Percentiles rank a stretch among this genome's conserved stretches.
These are phyloP conservation scores for Zymoseptoria ardabiliae DNA, from an alignment of 2,329 filamentous ascomycete genomes.

Conservation along the genomic window DNA sequence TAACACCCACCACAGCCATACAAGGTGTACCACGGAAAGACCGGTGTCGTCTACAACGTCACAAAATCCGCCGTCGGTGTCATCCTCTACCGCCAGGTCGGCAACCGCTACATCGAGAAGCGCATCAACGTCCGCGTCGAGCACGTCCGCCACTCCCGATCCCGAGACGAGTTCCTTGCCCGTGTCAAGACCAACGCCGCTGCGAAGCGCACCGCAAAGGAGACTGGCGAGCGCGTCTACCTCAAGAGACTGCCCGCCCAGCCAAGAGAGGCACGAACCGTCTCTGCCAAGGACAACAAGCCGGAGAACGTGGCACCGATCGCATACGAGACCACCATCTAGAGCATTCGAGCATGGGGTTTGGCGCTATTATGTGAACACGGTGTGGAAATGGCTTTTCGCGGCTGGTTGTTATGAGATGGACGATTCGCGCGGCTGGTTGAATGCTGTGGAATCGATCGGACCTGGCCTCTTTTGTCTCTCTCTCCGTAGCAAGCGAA, in stretches of 20 bases:
- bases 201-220: conserved; percentile 89
- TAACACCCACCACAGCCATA: conserved; percentile 54
- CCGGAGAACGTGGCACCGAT: conserved; percentile 88
- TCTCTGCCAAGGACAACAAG: conserved; percentile 73
- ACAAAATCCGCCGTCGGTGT: conserved; percentile 96
- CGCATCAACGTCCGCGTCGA: conserved; percentile 98
- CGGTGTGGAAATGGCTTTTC: conserved; percentile 7
- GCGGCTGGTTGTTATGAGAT: conserved; percentile 10
- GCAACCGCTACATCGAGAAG: conserved; percentile 99
- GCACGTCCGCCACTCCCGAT: conserved; percentile 91
- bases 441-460: conserved; percentile 7
- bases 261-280: conserved; percentile 73
- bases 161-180: conserved; percentile 91
- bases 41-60: conserved; percentile 67
- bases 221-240: conserved; percentile 75
- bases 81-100: conserved; percentile 99
- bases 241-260: conserved; percentile 82
- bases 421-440: conserved; percentile 6
- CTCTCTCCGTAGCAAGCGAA: conserved; percentile 21
- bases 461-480: conserved; percentile 3
- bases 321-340: conserved; percentile 98
- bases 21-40: conserved; percentile 99
- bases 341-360: conserved; percentile 30
- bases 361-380: not conserved
- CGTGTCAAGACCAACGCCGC: conserved; percentile 94